Base-by-base conservation (phyloP, 495 filamentous ascomycete species). In the Penicillium psychrofluorescens region DNA sequence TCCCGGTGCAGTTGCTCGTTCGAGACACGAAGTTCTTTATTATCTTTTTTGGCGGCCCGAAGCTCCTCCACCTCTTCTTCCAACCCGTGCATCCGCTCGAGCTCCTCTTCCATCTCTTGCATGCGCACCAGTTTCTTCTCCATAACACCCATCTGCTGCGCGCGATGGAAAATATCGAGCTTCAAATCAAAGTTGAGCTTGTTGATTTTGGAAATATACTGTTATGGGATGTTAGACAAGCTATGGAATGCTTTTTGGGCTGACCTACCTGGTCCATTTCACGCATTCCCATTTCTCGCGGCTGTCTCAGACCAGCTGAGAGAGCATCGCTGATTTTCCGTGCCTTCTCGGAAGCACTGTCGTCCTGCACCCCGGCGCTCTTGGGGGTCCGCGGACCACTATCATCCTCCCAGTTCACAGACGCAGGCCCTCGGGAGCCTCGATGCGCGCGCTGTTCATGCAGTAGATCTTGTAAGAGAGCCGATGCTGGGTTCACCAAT, bases 121-220 rank as follows among this genome's bases (percentile, higher is more conserved):
- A 88, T 76, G 38, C 83, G 82, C 8, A 78, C 81, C 27, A 80
- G 59, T 51, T 83, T 88, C 39, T 81, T 76, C 59, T 89, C 84
- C 42, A 90, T 41, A n/a, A 70, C 66, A 11, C 72, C 64, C 48
- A 87, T 72, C 29, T 87, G 79, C 38, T 83, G 71, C 9, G 70
- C 60, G 12, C 83, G 75, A 50, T 95, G 85, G 53, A 78, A 86
- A 1, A 95, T 71, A 48, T 91, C 86, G 38, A 95, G 70, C 61
- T 95, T 95, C 44, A 96, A 70, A 55, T 90, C 86, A 55, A 95
- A 96, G 53, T 95, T 92, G 55, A 91, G 78, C 54, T 94, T 94
- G 55, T 84, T 82, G 36, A 95, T 66, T 38, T 78, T 86, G 2
- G 74, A 79, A 38, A 77, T 63, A 46, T 74, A 69, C 66, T 75